Base-by-base conservation (phyloP, 257 asterid species). In the Cynanchum wilfordii region DNA sequence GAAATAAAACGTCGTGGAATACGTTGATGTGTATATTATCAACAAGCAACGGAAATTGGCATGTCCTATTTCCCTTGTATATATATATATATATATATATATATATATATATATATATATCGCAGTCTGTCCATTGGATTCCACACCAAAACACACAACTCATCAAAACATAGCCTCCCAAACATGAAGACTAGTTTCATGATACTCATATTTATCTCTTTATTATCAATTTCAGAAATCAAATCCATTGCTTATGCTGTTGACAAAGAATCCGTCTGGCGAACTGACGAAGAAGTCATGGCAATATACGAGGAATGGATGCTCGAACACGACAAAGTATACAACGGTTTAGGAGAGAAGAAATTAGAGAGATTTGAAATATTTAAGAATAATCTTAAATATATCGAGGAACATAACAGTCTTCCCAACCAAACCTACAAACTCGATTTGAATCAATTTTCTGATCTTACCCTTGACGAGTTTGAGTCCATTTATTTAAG, bases 381-480 rank as follows among this genome's bases (percentile, higher is more conserved):
- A n/a, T 91, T 91, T 72, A 91, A 86, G 81, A 91, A 87, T 33
- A 91, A 91, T 72, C 74, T 89, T 58, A 83, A 57, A 79, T 91
- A 89, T 79, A 82, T 91, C 36, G 95, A 91, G 8, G 85, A 89
- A 59, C 88, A 85, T 63, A 91, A 91, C 77, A 81, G 86, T 25
- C 11, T 76, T 69, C 65, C 81, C 0, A 68, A 84, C 70, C 83
- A 86, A 81, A 87, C 79, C 11, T 87, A 79, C 75, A 77, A 81
- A 78, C 86, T 91, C 17, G 95, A 95, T 2, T 75, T 88, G 73
- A 89, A 85, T 83, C 86, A 88, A 74, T 89, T 91, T 75, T 90
- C 96, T 19, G 97, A 91, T 70, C 81, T 87, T 71, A 83, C 90
- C 38, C 83, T 81, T 77, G 86, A 78, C 30, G 97, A 91, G 90